A percentile compares a stretch with the other conserved stretches of the same genome.
phyloP scores from a whole-genome alignment of 2,329 filamentous ascomycete species.

The Verticillium longisporum region DNA sequence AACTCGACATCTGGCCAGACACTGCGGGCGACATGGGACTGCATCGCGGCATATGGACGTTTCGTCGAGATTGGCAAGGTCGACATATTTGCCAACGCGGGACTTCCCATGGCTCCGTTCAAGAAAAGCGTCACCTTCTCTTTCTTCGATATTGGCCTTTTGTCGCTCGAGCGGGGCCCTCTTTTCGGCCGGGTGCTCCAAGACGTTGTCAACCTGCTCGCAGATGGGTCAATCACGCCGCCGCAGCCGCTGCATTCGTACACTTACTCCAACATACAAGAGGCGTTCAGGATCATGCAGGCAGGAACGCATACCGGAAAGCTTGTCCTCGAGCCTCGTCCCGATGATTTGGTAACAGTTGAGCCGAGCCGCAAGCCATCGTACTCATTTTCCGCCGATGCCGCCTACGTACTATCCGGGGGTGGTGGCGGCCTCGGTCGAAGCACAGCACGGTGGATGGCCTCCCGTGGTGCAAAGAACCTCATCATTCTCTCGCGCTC shows the following conservation, averaged over 20 bases:
- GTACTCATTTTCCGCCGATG: constrained; percentile 10
- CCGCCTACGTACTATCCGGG: constrained; percentile 24
- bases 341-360: background rate
- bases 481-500: no score
- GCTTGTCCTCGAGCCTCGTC: constrained; percentile 20
- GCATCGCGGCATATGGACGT: constrained; percentile 10
- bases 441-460: no score
- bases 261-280: constrained; percentile 13
- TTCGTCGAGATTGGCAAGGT: constrained; percentile 25
- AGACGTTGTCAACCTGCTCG: no score
- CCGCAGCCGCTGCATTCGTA: constrained; percentile 4
- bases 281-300: constrained; percentile 32
- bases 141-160: background rate
- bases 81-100: constrained; percentile 20
- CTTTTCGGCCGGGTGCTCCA: no score
- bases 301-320: constrained; percentile 33
- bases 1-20: constrained; percentile 21
- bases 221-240: background rate
- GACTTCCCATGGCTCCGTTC: constrained; percentile 12
- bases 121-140: background rate
- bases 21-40: background rate
- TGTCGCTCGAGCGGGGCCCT: background rate
- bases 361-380: constrained; percentile 10
- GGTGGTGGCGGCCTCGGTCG: constrained; percentile 24
- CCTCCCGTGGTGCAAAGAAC: no score